These are phyloP conservation scores for Platanthera guangdongensis DNA, from an alignment of 106 monocot genomes.

Conservation along the genomic window DNA sequence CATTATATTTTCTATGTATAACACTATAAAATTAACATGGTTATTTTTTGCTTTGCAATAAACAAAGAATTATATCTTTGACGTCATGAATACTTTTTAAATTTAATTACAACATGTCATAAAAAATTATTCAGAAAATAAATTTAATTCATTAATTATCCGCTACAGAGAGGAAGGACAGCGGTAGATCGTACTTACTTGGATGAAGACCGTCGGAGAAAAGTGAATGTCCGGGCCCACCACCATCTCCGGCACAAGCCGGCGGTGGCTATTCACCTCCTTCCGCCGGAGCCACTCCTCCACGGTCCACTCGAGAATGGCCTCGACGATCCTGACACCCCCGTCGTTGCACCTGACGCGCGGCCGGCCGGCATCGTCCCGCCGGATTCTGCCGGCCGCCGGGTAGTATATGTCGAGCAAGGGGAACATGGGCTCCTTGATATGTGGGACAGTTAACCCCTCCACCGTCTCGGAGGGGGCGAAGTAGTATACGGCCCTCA, in stretches of 20 bases:
- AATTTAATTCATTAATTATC: too few species aligned
- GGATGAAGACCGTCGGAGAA: constrained; percentile 51
- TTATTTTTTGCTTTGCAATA: too few species aligned
- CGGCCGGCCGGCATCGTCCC: constrained; percentile 31
- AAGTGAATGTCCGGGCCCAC: constrained; percentile 67
- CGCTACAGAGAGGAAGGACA: too few species aligned
- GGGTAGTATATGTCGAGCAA: constrained; percentile 27
- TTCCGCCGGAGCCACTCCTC: constrained; percentile 35
- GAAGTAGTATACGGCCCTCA: constrained; percentile 7
- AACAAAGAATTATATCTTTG: too few species aligned
- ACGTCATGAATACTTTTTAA: too few species aligned
- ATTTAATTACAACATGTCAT: too few species aligned
- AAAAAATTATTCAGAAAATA: too few species aligned
- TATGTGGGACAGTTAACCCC: constrained; percentile 2
- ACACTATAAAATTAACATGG: too few species aligned
- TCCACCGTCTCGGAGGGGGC: not conserved
- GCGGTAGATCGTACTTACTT: constrained; percentile 25
- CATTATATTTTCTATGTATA: too few species aligned
- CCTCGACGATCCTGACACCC: constrained; percentile 59
- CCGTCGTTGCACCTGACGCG: constrained; percentile 63
- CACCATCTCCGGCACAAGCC: constrained; percentile 35
- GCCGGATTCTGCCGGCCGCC: constrained; percentile 41
- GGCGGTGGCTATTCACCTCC: constrained; percentile 3
- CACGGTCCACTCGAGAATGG: constrained; percentile 23
- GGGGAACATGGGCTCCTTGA: constrained; percentile 57